Conservation (phyloP, 768 basidiomycete genomes). For the Tulasnella sp. region DNA sequence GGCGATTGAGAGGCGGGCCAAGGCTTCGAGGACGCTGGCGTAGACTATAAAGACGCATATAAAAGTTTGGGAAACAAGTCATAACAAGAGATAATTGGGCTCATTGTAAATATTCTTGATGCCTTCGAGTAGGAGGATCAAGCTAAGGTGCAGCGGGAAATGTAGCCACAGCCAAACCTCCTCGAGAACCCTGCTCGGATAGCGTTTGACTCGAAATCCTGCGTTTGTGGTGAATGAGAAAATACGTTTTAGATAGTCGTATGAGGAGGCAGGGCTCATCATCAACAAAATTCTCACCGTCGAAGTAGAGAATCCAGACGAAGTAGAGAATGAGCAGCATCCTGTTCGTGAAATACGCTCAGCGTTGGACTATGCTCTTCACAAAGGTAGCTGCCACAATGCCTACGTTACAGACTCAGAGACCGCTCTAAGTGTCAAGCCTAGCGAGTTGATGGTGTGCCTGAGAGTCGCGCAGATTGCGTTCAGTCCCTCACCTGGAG, state of each 20-base stretch:
- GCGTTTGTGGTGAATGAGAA: no score
- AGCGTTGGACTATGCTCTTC: no score
- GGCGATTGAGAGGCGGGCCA: not conserved
- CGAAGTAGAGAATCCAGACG: conserved; percentile 16
- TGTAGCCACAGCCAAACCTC: conserved; percentile 16
- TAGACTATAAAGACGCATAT: not conserved
- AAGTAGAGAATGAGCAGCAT: conserved; percentile 16
- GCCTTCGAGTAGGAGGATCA: conserved; percentile 14
- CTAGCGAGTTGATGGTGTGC: not conserved
- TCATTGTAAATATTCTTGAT: not conserved
- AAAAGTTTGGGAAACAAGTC: not conserved
- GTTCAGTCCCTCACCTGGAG: not conserved
- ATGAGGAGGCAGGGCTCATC: no score
- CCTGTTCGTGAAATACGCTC: not conserved
- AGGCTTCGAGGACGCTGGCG: not conserved
- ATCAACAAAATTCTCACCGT: not conserved
- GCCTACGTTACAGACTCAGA: not conserved
- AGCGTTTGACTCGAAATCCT: conserved; percentile 1
- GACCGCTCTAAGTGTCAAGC: not conserved
- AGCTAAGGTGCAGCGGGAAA: conserved; percentile 11
- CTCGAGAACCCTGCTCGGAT: not conserved
- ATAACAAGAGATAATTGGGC: not conserved
- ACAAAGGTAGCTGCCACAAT: not conserved
- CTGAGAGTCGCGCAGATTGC: conserved; percentile 2
- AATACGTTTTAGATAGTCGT: not conserved